Base-by-base conservation (phyloP, 73 alveolate genomes). In the Paramecium pentaurelia region DNA sequence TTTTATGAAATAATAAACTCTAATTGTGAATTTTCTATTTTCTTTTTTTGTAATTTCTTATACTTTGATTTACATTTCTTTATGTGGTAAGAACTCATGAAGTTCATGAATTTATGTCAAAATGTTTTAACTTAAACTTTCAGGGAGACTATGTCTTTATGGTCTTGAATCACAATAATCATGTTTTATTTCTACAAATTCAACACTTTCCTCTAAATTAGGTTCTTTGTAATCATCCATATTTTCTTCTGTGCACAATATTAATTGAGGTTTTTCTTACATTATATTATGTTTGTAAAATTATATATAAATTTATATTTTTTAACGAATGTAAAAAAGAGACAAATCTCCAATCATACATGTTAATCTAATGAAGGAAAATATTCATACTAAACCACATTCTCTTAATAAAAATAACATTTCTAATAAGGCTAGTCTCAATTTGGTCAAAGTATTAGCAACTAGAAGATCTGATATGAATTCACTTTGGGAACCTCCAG, bases 401-500 rank as follows among this genome's bases (percentile, higher is more conserved):
- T 32, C 84, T 3, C 84, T 32, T 14, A 64, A 64, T 34, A 64
- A 28, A 64, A 64, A 54, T 54, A 8, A 16, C 14, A n/a, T 16
- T 28, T 64, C 84, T 20, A 64, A 54, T 34, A 64, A 64, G 10
- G 87, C 87, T 36, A 36, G 68, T 37, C 60, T 73, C 6, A 73
- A 73, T 38, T 73, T 73, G 27, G 60, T 40, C 8, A 73, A 73
- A 73, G 87, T 38, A 36, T 14, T 73, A 20, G 87, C 58, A 12
- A 37, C 87, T 4, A 73, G 87, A 73, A 73, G 60, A 73, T 73
- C 87, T 30, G 60, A 73, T 73, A 73, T 73, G 87, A 73, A 73
- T 73, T 73, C 87, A 16, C 28, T 73, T 12, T 73, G 87, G 87
- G 87, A 64, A 64, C 84, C 84, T 9, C 47, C 42, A 12, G 84